Evolutionary conservation across 2,329 filamentous ascomycete species (phyloP), one percentile per base, ranked within the genome.

Genomic region (Ceratocystiopsis minuta): DNA sequence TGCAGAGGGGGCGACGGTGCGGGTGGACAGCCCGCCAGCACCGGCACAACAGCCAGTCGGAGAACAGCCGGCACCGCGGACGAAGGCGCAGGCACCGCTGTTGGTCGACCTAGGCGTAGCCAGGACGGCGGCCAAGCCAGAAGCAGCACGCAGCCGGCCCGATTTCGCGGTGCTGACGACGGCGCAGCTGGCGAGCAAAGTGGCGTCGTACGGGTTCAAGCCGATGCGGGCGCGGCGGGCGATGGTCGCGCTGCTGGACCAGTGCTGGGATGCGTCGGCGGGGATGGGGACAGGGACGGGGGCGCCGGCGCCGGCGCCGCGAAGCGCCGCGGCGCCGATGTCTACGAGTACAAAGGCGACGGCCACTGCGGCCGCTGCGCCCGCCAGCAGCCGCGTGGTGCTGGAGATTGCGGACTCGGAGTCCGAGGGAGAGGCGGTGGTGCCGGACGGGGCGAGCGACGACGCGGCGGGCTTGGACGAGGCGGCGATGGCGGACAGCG

Each of bases 161-260:
- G 6, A 71, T 12, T 86, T 70, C 46, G 65, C 70, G 35, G 57
- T 68, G 0, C 76, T 72, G 45, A 76, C 76, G 3, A 76, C 79
- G 46, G 58, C 65, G 10, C 71, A 80, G 44, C 60, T 87, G 15
- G 61, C 72, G 3, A 71, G 66, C 43, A 68, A 79, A 51, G 60
- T 87, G 37, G 60, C 67, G 6, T 63, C 65, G 0, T 85, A 75
- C 51, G 79, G 78, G 0, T 86, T 87, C 58, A 87, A 86, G 53
- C 63, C 76, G 1, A 62, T 86, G 28, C 82, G 77, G 53, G 72
- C 64, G 43, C 68, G 81, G 16, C 65, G 68, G 39, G 72, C 73
- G 10, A 84, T 83, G 77, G 75, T 87, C 46, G 63, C 72, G 2
- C 57, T 85, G 12, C 60, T 87, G 13, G 63, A 80, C 40, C 70